A percentile compares a stretch with the other conserved stretches of the same genome.
These are phyloP conservation scores for Scutellaria galericulata DNA, from an alignment of 257 asterid species.

Conservation along the genomic window DNA sequence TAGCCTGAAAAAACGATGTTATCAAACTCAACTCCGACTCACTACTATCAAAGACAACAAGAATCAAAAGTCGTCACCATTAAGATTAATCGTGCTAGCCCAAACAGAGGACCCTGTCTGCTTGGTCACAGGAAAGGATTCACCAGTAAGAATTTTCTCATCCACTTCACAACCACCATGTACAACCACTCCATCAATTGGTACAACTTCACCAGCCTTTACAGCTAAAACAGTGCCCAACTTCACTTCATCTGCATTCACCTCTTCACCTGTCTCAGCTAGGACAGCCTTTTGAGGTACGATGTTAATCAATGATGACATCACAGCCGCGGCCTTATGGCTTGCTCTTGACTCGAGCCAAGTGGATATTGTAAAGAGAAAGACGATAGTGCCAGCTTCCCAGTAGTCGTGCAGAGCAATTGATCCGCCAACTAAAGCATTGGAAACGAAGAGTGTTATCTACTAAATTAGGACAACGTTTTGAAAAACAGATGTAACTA, in stretches of 20 bases:
- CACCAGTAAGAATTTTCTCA: constrained; percentile 7
- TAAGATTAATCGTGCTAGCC: constrained; percentile 14
- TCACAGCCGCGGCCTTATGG: constrained; percentile 10
- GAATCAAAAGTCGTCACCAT: not conserved
- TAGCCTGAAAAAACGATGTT: not conserved
- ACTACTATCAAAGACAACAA: not conserved
- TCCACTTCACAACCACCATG: not conserved
- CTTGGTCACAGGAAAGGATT: constrained; percentile 5
- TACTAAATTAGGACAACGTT: not conserved
- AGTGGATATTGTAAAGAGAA: not conserved
- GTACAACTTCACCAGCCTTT: constrained; percentile 6
- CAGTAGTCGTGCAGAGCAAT: not conserved
- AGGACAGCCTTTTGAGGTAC: constrained; percentile 7
- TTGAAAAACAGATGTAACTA: too few relatives aligned
- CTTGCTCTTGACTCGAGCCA: constrained; percentile 16
- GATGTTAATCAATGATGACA: not conserved
- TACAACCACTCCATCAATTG: constrained; percentile 11
- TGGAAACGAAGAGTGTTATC: not conserved
- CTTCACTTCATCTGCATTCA: not conserved
- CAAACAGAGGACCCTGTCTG: constrained; percentile 10
- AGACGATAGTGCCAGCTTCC: constrained; percentile 12
- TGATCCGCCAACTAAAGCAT: constrained; percentile 8
- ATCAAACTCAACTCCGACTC: not conserved
- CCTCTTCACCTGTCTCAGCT: constrained; percentile 6
- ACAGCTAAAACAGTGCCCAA: constrained; percentile 2